Conservation (phyloP, 768 basidiomycete species). For the Termitomyces bulborhizus region DNA sequence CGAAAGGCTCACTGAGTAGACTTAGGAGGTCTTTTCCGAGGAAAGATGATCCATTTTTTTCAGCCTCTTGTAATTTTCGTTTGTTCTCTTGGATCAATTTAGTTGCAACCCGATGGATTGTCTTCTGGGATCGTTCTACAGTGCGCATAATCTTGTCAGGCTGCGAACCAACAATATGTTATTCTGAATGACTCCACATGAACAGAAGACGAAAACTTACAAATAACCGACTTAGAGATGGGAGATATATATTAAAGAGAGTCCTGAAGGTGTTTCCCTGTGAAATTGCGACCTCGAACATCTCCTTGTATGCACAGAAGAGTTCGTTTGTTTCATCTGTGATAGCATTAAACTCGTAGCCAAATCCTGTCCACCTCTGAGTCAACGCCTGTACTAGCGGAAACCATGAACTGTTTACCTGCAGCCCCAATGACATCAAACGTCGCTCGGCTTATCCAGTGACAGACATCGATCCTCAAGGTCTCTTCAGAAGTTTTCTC, state of each 20-base stretch:
- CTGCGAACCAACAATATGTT: slow-evolving; percentile 24
- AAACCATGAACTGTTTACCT: slow-evolving; percentile 33
- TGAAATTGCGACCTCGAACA: slow-evolving; percentile 72
- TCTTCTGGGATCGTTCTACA: slow-evolving; percentile 48
- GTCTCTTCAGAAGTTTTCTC: slow-evolving; percentile 16
- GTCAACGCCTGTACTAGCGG: background rate
- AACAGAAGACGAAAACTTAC: slow-evolving; percentile 32
- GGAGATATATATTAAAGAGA: slow-evolving; percentile 51
- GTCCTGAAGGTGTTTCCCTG: slow-evolving; percentile 41
- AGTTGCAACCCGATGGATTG: slow-evolving; percentile 68
- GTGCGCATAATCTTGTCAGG: slow-evolving; percentile 46
- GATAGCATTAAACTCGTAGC: slow-evolving; percentile 82
- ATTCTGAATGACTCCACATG: background rate
- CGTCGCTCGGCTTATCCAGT: slow-evolving; percentile 78
- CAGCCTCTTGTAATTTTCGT: slow-evolving; percentile 55
- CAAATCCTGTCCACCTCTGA: slow-evolving; percentile 52
- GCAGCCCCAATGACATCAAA: slow-evolving; percentile 92
- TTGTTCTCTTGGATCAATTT: slow-evolving; percentile 78
- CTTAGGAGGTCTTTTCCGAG: slow-evolving; percentile 73
- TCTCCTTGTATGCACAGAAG: slow-evolving; percentile 75
- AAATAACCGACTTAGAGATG: slow-evolving; percentile 46
- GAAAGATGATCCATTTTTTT: slow-evolving; percentile 43
- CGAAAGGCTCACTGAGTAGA: slow-evolving; percentile 53
- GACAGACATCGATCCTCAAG: slow-evolving; percentile 61
- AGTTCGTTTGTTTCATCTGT: slow-evolving; percentile 74